Percentiles rank a stretch among this genome's conserved stretches.
These are phyloP conservation scores for Thielaviopsis euricoi DNA, from an alignment of 2,329 filamentous ascomycete species.

Conservation along the genomic window DNA sequence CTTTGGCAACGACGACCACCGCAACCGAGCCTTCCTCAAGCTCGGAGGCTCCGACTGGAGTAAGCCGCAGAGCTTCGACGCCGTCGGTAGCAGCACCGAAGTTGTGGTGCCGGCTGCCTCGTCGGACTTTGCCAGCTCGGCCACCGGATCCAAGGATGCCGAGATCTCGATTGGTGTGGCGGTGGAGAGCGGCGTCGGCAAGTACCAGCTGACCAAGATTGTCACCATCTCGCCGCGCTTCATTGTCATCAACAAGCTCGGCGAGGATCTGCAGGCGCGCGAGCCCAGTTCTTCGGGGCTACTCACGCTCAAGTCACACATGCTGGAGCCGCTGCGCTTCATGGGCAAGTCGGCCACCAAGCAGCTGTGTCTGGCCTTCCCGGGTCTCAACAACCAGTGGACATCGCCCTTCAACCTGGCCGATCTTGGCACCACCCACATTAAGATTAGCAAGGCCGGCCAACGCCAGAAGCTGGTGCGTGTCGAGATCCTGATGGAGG, in stretches of 20 bases:
- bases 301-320: conserved; percentile 59
- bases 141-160: conserved; percentile 28
- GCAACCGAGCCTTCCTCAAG: conserved; percentile 77
- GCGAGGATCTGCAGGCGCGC: conserved; percentile 74
- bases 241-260: conserved; percentile 82
- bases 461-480: conserved; percentile 79
- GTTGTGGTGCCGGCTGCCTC: conserved; percentile 55
- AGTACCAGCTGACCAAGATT: conserved; percentile 94
- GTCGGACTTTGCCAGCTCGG: not conserved
- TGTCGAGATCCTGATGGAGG: conserved; percentile 80
- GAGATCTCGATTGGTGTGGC: conserved; percentile 88
- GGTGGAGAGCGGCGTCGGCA: conserved; percentile 80
- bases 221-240: conserved; percentile 87
- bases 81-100: conserved; percentile 83
- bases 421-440: conserved; percentile 77
- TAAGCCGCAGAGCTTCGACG: conserved; percentile 94
- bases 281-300: conserved; percentile 84
- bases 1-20: conserved; percentile 71
- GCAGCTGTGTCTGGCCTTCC: conserved; percentile 83
- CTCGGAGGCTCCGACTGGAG: conserved; percentile 89
- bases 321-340: conserved; percentile 76
- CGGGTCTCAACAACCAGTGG: conserved; percentile 92
- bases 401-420: conserved; percentile 96
- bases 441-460: conserved; percentile 83
- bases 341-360: conserved; percentile 69